phyloP scores from a whole-genome alignment of 495 filamentous ascomycete genomes.

The Bacidia gigantensis region DNA sequence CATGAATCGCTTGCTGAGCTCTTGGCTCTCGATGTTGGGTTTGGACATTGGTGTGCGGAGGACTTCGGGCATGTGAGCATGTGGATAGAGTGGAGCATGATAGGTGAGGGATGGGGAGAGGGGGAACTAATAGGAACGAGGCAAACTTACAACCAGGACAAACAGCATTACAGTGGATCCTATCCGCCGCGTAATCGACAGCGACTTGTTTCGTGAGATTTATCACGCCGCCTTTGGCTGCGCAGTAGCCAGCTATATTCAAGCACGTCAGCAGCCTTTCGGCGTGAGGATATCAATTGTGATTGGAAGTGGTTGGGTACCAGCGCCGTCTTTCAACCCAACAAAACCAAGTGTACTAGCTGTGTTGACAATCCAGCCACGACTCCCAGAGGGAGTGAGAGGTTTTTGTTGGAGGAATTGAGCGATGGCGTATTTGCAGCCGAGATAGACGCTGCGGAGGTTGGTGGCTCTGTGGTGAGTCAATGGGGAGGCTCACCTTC shows the following conservation, averaged over 20 bases:
- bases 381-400: conserved; percentile 18
- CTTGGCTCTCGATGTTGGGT: conserved; percentile 3
- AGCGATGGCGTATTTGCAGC: conserved; percentile 30
- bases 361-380: conserved; percentile 44
- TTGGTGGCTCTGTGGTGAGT: conserved; percentile 21
- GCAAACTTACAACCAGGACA: conserved; percentile 38
- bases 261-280: too few relatives aligned
- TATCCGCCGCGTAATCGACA: conserved; percentile 35
- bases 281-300: too few relatives aligned
- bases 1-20: background rate
- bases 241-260: conserved; percentile 31
- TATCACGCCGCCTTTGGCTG: conserved; percentile 38
- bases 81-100: conserved; percentile 59
- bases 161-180: conserved; percentile 41
- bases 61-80: conserved; percentile 44
- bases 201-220: conserved; percentile 36
- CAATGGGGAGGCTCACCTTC: background rate
- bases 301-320: conserved; percentile 24
- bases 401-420: conserved; percentile 39
- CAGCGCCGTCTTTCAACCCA: conserved; percentile 17
- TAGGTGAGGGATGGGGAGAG: conserved; percentile 46
- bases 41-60: conserved; percentile 14
- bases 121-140: conserved; percentile 18
- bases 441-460: conserved; percentile 33
- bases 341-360: conserved; percentile 34